Evolutionary conservation across 441 rosid genomes (phyloP), one percentile per base, ranked within the genome.

Genomic region (Sinapis alba): DNA sequence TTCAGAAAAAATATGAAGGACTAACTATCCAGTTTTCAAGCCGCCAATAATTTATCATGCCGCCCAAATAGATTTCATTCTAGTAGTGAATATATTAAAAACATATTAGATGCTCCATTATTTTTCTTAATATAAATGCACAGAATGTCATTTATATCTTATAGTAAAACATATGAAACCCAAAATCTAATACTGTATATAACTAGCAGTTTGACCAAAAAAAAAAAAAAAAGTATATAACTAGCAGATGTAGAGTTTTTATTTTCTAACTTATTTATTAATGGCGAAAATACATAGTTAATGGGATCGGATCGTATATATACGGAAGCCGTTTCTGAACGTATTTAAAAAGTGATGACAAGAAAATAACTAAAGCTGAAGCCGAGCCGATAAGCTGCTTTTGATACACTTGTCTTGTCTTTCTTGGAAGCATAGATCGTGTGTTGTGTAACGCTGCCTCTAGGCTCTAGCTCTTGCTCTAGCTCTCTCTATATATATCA

Each of bases 381-480:
- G 79, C 75, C 75, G 71, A 76, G 75, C 75, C 61, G 74, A 62
- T 7, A 38, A 28, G 79, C 47, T 69, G 27, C 1, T 36, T 4
- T 24, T 7, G 1, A 0, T 6, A 66, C 28, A 67, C 38, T 7
- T 24, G n/a, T n/a, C 28, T 60, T 50, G 10, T 54, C 43, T 69
- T 69, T 69, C 75, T 54, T 28, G 21, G 59, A 69, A 62, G 74
- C 74, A 65, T 27, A 3, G 11, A 8, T 19, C 21, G 64, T 54
- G 69, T 26, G 20, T 62, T 34, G 34, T n/a, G 73, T 78, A 62
- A 72, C 78, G 50, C 60, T 50, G 60, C 68, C 69, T 72, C 80
- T 32, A n/a, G 15, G 20, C 18, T 66, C 58, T 19, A 15, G 51
- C 51, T 59, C 13, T 13, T 13, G 15, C 36, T 54, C 30, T 64